phyloP scores from a whole-genome alignment of 805 yeast species.

The Candida multigemmis region DNA sequence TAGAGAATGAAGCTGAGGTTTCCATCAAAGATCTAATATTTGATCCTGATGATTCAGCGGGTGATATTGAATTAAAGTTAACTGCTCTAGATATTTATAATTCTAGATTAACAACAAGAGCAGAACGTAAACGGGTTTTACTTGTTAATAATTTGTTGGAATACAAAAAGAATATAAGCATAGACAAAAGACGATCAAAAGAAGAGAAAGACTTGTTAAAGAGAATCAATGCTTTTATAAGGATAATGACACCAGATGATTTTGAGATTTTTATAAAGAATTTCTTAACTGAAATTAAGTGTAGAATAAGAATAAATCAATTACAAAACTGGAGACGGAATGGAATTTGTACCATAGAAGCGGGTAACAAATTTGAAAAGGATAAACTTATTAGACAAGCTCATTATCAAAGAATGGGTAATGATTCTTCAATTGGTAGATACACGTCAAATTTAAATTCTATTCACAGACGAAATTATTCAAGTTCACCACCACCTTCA shows the following conservation, averaged over 20 bases:
- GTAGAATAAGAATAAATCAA: conserved; percentile 76
- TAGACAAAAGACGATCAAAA: conserved; percentile 78
- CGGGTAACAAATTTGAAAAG: conserved; percentile 78
- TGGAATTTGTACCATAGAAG: conserved; percentile 79
- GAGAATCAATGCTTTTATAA: conserved; percentile 70
- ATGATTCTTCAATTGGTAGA: conserved; percentile 16
- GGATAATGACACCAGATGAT: conserved; percentile 74
- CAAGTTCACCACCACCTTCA: conserved; percentile 30
- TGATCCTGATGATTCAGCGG: conserved; percentile 84
- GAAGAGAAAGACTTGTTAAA: conserved; percentile 82
- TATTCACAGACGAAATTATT: conserved; percentile 7
- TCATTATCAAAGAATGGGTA: conserved; percentile 49
- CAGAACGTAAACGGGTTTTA: conserved; percentile 82
- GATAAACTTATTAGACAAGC: conserved; percentile 68
- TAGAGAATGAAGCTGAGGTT: conserved; percentile 93
- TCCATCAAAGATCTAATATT: conserved; percentile 92
- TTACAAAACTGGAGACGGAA: conserved; percentile 88
- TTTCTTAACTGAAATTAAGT: conserved; percentile 66
- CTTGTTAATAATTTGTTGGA: conserved; percentile 74
- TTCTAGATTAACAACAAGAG: conserved; percentile 80
- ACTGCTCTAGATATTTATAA: conserved; percentile 85
- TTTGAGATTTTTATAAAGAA: conserved; percentile 68
- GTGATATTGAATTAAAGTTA: conserved; percentile 84
- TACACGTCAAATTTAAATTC: conserved; percentile 6
- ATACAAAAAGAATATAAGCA: conserved; percentile 69